Conservation (phyloP, 2,329 filamentous ascomycete genomes). For the Mycosphaerella arachidis region DNA sequence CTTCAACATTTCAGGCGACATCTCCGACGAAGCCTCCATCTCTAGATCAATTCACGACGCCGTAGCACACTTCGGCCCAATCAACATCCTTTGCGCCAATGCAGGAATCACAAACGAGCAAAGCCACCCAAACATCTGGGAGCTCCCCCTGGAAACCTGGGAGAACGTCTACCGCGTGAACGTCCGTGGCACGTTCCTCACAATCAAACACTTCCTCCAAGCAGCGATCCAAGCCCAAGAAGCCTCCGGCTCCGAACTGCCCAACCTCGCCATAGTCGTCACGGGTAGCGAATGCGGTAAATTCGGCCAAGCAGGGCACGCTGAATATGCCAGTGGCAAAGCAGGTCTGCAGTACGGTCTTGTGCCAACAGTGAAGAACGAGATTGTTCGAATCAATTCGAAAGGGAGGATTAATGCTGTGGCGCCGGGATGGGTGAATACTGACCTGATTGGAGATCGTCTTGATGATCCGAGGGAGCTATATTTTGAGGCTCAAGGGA, state of each 20-base stretch:
- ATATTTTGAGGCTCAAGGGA: constrained; percentile 49
- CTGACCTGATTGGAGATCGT: constrained; percentile 45
- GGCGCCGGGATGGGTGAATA: constrained; percentile 47
- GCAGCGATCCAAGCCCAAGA: constrained; percentile 40
- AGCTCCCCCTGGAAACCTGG: constrained; percentile 49
- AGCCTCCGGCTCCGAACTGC: constrained; percentile 35
- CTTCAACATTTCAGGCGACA: constrained; percentile 44
- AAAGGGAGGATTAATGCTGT: constrained; percentile 52
- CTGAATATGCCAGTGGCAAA: constrained; percentile 50
- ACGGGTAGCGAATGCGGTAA: constrained; percentile 51
- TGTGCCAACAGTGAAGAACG: constrained; percentile 51
- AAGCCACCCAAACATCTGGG: constrained; percentile 49
- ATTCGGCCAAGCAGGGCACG: constrained; percentile 48
- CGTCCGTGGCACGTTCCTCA: constrained; percentile 51
- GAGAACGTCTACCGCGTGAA: constrained; percentile 50
- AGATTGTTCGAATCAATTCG: constrained; percentile 49
- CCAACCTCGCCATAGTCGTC: constrained; percentile 51
- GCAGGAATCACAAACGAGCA: constrained; percentile 50
- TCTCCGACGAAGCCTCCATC: constrained; percentile 46
- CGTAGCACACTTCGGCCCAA: constrained; percentile 44
- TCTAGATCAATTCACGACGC: constrained; percentile 38
- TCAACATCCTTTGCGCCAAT: constrained; percentile 52
- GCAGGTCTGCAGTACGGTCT: constrained; percentile 51
- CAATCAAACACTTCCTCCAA: constrained; percentile 53
- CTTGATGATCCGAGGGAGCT: constrained; percentile 48